Evolutionary conservation across 352 stramenopile species (phyloP).

Genomic region (Phytophthora pluvialis): DNA sequence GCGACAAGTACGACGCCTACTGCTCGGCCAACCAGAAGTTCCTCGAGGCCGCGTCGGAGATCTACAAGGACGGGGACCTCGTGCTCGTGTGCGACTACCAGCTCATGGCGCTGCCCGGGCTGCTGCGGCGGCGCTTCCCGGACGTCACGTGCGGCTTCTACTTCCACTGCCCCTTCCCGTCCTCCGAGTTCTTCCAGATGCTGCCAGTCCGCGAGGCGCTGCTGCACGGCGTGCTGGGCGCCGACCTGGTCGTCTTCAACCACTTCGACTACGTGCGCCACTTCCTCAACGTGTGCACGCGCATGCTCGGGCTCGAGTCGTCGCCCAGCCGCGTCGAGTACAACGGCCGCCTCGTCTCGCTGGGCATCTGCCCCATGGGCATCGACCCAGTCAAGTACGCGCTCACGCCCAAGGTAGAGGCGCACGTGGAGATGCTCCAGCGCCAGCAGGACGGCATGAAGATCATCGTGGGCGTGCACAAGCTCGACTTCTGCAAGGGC

Average conservation of each 20-base stretch:
- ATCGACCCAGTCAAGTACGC: conserved; percentile 89
- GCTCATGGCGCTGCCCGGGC: conserved; percentile 82
- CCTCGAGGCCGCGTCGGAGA: conserved; percentile 77
- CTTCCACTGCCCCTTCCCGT: conserved; percentile 91
- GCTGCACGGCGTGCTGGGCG: conserved; percentile 83
- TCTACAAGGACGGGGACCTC: conserved; percentile 87
- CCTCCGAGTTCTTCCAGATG: conserved; percentile 92
- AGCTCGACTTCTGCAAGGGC: conserved; percentile 85
- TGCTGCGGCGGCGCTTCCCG: conserved; percentile 79
- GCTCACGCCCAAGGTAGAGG: conserved; percentile 58
- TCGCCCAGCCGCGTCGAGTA: conserved; percentile 88
- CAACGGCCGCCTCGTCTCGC: conserved; percentile 85
- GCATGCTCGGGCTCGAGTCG: conserved; percentile 88
- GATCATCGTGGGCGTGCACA: conserved; percentile 80
- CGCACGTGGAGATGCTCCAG: conserved; percentile 58
- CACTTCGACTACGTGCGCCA: conserved; percentile 92
- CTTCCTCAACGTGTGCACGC: conserved; percentile 86
- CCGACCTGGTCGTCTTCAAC: conserved; percentile 90
- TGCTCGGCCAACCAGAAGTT: conserved; percentile 89
- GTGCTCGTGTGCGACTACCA: conserved; percentile 92
- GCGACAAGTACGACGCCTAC: conserved; percentile 89
- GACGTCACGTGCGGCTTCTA: conserved; percentile 88
- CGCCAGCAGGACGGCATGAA: conserved; percentile 74
- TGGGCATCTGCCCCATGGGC: conserved; percentile 91
- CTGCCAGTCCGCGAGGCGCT: conserved; percentile 78